phyloP scores from a whole-genome alignment of 768 basidiomycete species.

The Rhizopogon sp. region DNA sequence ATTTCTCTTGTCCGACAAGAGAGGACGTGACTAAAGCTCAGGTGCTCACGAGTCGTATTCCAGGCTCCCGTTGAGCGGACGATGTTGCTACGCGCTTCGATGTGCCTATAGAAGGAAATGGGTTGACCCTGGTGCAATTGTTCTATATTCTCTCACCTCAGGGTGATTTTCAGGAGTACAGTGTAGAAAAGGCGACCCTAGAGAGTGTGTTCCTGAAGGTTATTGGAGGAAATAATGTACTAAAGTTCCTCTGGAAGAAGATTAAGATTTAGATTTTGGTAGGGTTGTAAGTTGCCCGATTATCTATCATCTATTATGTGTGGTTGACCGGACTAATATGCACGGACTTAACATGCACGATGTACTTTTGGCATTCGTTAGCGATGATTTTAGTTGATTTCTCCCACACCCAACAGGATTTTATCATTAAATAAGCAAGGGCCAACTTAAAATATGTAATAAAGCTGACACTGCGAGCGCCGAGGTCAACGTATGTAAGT shows the following conservation, averaged over 20 bases:
- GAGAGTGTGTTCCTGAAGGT: conserved; percentile 74
- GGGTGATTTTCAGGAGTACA: conserved; percentile 58
- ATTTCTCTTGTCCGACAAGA: conserved; percentile 62
- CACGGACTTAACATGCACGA: no score
- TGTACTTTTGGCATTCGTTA: no score
- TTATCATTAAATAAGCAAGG: no score
- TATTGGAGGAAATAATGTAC: conserved; percentile 54
- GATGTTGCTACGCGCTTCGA: conserved; percentile 76
- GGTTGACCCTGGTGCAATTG: conserved; percentile 49
- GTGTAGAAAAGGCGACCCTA: conserved; percentile 63
- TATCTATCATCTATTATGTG: no score
- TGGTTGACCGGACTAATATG: no score
- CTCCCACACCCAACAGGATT: no score
- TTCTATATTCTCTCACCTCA: conserved; percentile 51
- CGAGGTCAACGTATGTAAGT: no score
- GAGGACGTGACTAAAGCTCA: conserved; percentile 57
- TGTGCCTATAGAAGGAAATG: conserved; percentile 43
- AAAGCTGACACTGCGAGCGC: no score
- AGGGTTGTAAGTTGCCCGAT: background rate
- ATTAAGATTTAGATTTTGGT: conserved; percentile 6
- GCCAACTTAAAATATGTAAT: no score
- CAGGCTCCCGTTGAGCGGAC: conserved; percentile 61
- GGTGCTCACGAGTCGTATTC: conserved; percentile 54
- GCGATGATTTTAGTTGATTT: no score
- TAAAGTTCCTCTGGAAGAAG: conserved; percentile 26